phyloP scores from a whole-genome alignment of 2,329 filamentous ascomycete genomes.

The Aspergillus ochraceoroseus region DNA sequence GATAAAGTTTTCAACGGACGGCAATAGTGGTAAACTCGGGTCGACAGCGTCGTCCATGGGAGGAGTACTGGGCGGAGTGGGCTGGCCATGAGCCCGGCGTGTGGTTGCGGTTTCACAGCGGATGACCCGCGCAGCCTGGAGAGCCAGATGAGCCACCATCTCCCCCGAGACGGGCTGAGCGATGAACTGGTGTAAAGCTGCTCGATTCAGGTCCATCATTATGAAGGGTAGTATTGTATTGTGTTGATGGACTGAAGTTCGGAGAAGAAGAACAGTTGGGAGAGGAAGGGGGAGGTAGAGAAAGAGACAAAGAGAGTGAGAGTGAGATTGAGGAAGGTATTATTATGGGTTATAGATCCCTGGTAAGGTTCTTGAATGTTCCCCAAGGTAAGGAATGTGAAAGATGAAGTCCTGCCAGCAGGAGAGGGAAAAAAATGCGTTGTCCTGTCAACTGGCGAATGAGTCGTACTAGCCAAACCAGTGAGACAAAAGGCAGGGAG shows the following conservation, averaged over 20 bases:
- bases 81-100: conserved; percentile 45
- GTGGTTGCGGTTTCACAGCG: conserved; percentile 40
- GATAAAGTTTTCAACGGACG: conserved; percentile 86
- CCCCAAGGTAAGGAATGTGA: conserved; percentile 17
- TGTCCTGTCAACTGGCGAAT: conserved; percentile 18
- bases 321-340: background rate
- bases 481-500: conserved; percentile 16
- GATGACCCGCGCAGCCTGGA: conserved; percentile 47
- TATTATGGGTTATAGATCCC: conserved; percentile 4
- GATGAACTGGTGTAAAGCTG: conserved; percentile 47
- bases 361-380: conserved; percentile 6
- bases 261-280: conserved; percentile 1
- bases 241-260: too few relatives aligned
- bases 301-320: conserved; percentile 7
- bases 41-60: conserved; percentile 46
- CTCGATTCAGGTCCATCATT: conserved; percentile 36
- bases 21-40: conserved; percentile 51
- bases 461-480: conserved; percentile 9
- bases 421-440: conserved; percentile 25
- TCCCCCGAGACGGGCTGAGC: conserved; percentile 45
- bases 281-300: conserved; percentile 6
- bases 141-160: conserved; percentile 47
- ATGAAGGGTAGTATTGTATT: conserved; percentile 8
- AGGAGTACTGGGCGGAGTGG: conserved; percentile 57
- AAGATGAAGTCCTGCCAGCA: conserved; percentile 29